A percentile compares a stretch with the other conserved stretches of the same genome.
Conservation (phyloP, 176 grass and related monocot species). For the Rhynchospora breviuscula region DNA sequence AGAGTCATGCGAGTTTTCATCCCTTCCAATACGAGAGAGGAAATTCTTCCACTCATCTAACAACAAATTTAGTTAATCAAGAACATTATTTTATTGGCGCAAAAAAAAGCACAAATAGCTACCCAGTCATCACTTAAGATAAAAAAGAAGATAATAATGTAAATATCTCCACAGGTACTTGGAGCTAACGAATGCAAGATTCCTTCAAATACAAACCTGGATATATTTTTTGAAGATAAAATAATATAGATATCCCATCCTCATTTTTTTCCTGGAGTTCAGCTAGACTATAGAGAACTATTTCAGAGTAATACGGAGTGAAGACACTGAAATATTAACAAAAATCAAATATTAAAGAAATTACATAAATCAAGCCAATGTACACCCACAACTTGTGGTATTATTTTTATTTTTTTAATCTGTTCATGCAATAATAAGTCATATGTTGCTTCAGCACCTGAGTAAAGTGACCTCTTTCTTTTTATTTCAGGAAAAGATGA, state of each 20-base stretch:
- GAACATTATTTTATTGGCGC: slow-evolving; percentile 16
- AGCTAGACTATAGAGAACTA: slow-evolving; percentile 67
- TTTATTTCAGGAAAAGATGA: slow-evolving; percentile 55
- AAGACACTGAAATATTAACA: slow-evolving; percentile 56
- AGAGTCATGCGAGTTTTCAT: slow-evolving; percentile 71
- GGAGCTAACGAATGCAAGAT: background rate
- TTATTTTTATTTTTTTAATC: too few species aligned
- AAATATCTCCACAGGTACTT: background rate
- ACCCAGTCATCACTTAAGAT: background rate
- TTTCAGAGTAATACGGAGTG: slow-evolving; percentile 93
- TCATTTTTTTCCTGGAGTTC: slow-evolving; percentile 90
- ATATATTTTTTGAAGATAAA: slow-evolving; percentile 97
- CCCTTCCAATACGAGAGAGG: slow-evolving; percentile 70
- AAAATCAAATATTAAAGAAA: background rate
- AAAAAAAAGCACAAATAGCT: background rate
- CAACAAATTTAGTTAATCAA: slow-evolving; percentile 16
- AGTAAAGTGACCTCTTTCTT: background rate
- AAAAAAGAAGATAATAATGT: background rate
- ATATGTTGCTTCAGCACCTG: too few species aligned
- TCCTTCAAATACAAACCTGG: slow-evolving; percentile 44
- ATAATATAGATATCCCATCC: slow-evolving; percentile 84
- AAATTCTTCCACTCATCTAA: slow-evolving; percentile 98
- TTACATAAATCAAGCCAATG: slow-evolving; percentile 22
- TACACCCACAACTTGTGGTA: slow-evolving; percentile 1
- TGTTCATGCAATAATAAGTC: too few species aligned